Percentiles rank a stretch among this genome's conserved stretches.
These are phyloP conservation scores for Halophytophthora polymorphica DNA, from an alignment of 352 stramenopile genomes.

Conservation along the genomic window DNA sequence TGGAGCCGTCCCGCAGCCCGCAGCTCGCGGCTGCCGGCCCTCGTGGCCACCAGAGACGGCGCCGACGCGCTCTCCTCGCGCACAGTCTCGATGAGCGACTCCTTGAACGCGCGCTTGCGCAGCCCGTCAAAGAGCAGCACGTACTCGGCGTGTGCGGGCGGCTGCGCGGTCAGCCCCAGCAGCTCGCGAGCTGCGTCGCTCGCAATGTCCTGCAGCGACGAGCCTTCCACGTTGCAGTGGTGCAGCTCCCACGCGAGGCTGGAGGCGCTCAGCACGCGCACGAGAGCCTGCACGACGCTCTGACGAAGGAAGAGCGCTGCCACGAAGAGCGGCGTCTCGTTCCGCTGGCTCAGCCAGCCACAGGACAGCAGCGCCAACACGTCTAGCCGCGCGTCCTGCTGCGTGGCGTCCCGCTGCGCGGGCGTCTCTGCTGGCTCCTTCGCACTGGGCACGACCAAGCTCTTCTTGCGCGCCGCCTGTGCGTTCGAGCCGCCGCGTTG, in stretches of 20 bases:
- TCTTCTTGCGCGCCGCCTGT: constrained; percentile 17
- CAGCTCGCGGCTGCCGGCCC: constrained; percentile 24
- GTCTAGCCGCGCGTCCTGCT: constrained; percentile 17
- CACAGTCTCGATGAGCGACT: constrained; percentile 68
- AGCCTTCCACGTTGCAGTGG: constrained; percentile 74
- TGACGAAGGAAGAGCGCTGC: constrained; percentile 54
- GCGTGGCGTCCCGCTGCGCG: neutral
- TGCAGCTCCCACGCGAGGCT: constrained; percentile 51
- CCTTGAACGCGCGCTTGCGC: constrained; percentile 62
- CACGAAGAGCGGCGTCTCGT: constrained; percentile 67
- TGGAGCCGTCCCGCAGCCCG: neutral
- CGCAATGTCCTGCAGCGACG: constrained; percentile 55
- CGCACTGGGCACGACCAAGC: constrained; percentile 18
- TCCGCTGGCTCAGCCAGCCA: constrained; percentile 69
- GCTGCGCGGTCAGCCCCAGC: constrained; percentile 32
- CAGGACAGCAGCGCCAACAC: constrained; percentile 14
- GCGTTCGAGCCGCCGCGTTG: too few species aligned
- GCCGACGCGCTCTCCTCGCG: constrained; percentile 59
- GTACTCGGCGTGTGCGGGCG: constrained; percentile 45
- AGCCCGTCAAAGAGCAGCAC: constrained; percentile 69
- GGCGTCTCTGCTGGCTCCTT: neutral
- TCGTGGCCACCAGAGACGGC: constrained; percentile 49
- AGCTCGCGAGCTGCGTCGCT: constrained; percentile 27
- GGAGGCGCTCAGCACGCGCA: constrained; percentile 25
- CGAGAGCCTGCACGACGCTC: constrained; percentile 35